A percentile compares a stretch with the other conserved stretches of the same genome.
phyloP scores from a whole-genome alignment of 202 grass and related monocot genomes.

The Sporobolus alterniflorus region DNA sequence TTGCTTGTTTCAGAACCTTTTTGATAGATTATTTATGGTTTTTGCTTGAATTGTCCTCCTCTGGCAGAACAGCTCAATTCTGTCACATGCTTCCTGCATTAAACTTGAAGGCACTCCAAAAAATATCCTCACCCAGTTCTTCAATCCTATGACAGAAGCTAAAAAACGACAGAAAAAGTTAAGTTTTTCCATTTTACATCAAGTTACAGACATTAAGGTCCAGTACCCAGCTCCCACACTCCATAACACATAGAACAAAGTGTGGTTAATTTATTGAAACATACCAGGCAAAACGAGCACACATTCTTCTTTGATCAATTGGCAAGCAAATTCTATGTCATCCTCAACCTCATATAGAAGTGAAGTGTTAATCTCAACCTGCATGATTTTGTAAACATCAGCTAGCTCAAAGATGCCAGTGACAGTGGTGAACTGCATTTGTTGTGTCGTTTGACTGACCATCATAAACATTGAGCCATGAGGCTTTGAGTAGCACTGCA shows the following conservation, averaged over 20 bases:
- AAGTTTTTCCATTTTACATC: not conserved
- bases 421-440: not conserved
- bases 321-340: slow-evolving; percentile 82
- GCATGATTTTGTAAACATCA: slow-evolving; percentile 22
- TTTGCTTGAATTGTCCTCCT: slow-evolving; percentile 51
- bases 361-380: slow-evolving; percentile 83
- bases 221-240: not conserved
- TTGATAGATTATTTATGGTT: not conserved
- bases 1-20: slow-evolving; percentile 9
- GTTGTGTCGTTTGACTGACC: slow-evolving; percentile 36
- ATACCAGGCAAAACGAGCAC: slow-evolving; percentile 80
- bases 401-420: not conserved
- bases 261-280: not conserved
- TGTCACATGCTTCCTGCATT: slow-evolving; percentile 68
- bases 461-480: slow-evolving; percentile 97
- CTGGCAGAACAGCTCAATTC: slow-evolving; percentile 81
- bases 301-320: slow-evolving; percentile 96
- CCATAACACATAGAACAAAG: not conserved
- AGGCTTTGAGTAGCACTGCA: slow-evolving; percentile 80
- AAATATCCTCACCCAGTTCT: slow-evolving; percentile 94
- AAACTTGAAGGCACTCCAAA: slow-evolving; percentile 64
- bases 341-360: slow-evolving; percentile 58
- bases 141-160: slow-evolving; percentile 88
- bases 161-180: not conserved
- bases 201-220: not conserved